Evolutionary conservation across 1,139 yeast species (phyloP).

Genomic region (Suhomyces choctaworum): DNA sequence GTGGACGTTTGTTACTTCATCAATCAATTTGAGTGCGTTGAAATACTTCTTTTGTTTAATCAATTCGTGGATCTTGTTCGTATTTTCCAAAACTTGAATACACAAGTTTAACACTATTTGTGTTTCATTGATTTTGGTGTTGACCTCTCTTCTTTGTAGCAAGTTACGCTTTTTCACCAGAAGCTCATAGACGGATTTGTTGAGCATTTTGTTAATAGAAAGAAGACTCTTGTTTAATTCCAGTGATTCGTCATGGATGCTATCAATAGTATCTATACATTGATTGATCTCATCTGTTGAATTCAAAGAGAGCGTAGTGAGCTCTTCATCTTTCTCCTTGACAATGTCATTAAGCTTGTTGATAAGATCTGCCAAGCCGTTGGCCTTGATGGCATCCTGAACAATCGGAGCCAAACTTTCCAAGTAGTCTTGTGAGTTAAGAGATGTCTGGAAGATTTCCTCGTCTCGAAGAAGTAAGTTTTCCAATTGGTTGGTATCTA

Average conservation of each 20-base stretch:
- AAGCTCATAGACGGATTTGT: slow-evolving; percentile 63
- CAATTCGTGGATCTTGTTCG: slow-evolving; percentile 82
- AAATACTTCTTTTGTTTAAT: slow-evolving; percentile 75
- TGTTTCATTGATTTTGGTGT: slow-evolving; percentile 63
- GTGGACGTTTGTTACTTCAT: slow-evolving; percentile 67
- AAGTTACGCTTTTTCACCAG: slow-evolving; percentile 57
- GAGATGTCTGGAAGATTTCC: slow-evolving; percentile 48
- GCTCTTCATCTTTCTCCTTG: slow-evolving; percentile 59
- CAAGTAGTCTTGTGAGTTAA: slow-evolving; percentile 67
- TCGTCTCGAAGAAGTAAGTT: slow-evolving; percentile 45
- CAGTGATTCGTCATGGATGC: slow-evolving; percentile 55
- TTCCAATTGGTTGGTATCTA: slow-evolving; percentile 38
- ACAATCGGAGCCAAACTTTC: slow-evolving; percentile 83
- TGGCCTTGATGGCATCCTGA: slow-evolving; percentile 59
- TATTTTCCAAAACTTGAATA: slow-evolving; percentile 78
- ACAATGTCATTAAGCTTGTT: slow-evolving; percentile 58
- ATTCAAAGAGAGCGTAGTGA: slow-evolving; percentile 60
- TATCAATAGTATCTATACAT: slow-evolving; percentile 56
- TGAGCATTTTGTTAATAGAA: slow-evolving; percentile 53
- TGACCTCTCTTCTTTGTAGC: slow-evolving; percentile 57
- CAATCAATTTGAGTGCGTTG: slow-evolving; percentile 81
- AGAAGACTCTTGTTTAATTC: slow-evolving; percentile 54
- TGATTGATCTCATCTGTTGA: slow-evolving; percentile 59
- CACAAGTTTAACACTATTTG: slow-evolving; percentile 63
- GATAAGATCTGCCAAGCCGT: slow-evolving; percentile 58